These are phyloP conservation scores for Lactarius deliciosus DNA, from an alignment of 768 basidiomycete genomes.

Conservation along the genomic window DNA sequence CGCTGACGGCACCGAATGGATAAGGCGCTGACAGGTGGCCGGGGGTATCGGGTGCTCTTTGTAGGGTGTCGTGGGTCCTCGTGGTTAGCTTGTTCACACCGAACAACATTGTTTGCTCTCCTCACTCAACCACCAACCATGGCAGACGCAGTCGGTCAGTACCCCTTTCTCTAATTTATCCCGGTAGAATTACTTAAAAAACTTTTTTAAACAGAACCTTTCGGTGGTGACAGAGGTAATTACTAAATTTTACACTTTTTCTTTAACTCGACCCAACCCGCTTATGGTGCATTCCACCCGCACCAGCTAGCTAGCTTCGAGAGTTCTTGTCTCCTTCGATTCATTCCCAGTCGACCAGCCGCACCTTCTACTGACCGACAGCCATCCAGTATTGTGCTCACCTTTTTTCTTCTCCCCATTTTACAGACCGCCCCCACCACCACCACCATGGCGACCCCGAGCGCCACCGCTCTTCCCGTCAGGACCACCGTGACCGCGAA, in stretches of 20 bases:
- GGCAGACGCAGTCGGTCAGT: constrained; percentile 26
- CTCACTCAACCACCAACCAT: constrained; percentile 2
- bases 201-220: constrained; percentile 6
- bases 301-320: constrained; percentile 33
- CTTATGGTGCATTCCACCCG: constrained; percentile 32
- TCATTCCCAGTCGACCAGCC: constrained; percentile 19
- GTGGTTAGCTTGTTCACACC: not conserved
- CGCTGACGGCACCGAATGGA: not conserved
- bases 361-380: constrained; percentile 26
- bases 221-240: constrained; percentile 27
- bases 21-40: constrained; percentile 3
- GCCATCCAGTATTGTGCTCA: constrained; percentile 27
- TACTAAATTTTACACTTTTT: constrained; percentile 22
- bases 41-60: not conserved
- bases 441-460: constrained; percentile 33
- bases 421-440: constrained; percentile 29
- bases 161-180: not conserved
- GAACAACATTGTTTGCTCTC: not conserved
- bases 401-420: constrained; percentile 22
- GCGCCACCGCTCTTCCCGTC: constrained; percentile 33
- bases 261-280: constrained; percentile 28
- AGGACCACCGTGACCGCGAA: constrained; percentile 34
- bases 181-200: not conserved
- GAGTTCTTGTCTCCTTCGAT: constrained; percentile 28
- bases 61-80: constrained; percentile 20